phyloP scores from a whole-genome alignment of 1,139 yeast genomes.

The Debaryomyces udenii region DNA sequence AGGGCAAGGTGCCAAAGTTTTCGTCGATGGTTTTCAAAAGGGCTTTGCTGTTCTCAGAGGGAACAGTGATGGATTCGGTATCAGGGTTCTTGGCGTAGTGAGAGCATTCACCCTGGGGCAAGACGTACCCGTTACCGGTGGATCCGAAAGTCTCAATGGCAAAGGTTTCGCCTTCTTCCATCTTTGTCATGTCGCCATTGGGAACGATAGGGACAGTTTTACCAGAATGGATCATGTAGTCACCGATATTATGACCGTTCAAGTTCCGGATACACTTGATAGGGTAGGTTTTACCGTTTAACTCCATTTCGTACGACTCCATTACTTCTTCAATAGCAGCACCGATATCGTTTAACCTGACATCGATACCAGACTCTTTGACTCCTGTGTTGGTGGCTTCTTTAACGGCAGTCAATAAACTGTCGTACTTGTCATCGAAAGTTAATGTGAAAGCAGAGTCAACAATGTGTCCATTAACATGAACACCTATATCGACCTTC shows the following conservation, averaged over 20 bases:
- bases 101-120: slow-evolving; percentile 87
- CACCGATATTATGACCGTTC: slow-evolving; percentile 91
- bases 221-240: slow-evolving; percentile 87
- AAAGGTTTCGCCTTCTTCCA: slow-evolving; percentile 98
- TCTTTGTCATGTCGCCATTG: slow-evolving; percentile 89
- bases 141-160: slow-evolving; percentile 98
- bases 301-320: slow-evolving; percentile 94
- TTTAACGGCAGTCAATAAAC: slow-evolving; percentile 76
- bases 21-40: slow-evolving; percentile 70
- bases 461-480: slow-evolving; percentile 91
- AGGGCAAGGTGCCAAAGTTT: slow-evolving; percentile 92
- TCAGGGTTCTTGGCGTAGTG: slow-evolving; percentile 77
- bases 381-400: slow-evolving; percentile 96
- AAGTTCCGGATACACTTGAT: slow-evolving; percentile 88
- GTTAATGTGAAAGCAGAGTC: slow-evolving; percentile 96
- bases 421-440: slow-evolving; percentile 82
- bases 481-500: slow-evolving; percentile 98
- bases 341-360: slow-evolving; percentile 91
- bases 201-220: slow-evolving; percentile 95
- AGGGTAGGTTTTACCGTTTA: slow-evolving; percentile 83
- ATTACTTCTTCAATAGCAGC: slow-evolving; percentile 94
- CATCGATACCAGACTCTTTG: slow-evolving; percentile 93
- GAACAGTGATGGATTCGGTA: slow-evolving; percentile 43
- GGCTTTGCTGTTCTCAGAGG: slow-evolving; percentile 67
- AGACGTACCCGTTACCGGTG: slow-evolving; percentile 91